Percentiles rank a stretch among this genome's conserved stretches.
These are phyloP conservation scores for Xerocomellus chrysenteron DNA, from an alignment of 768 basidiomycete species.

Conservation along the genomic window DNA sequence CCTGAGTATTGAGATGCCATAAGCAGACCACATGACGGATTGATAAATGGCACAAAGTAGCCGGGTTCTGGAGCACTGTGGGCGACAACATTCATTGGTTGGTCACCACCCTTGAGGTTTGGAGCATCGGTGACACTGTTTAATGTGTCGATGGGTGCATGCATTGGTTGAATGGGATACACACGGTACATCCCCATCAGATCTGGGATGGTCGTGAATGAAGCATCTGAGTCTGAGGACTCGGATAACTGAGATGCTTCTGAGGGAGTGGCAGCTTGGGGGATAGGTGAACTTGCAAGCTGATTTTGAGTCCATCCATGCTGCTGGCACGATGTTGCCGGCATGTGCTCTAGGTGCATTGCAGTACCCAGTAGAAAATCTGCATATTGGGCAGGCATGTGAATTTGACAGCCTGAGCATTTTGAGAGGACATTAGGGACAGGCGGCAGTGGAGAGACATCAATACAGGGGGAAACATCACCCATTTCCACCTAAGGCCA, in stretches of 20 bases:
- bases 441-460: not conserved
- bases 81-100: not conserved
- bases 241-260: not conserved
- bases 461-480: not conserved
- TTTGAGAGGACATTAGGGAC: not conserved
- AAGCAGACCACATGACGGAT: constrained; percentile 18
- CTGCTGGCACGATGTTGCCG: not conserved
- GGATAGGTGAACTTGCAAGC: not conserved
- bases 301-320: not conserved
- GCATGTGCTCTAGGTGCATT: not conserved
- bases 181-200: not conserved
- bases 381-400: not conserved
- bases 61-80: not conserved
- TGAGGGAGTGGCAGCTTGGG: not conserved
- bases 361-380: not conserved
- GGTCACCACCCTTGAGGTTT: not conserved
- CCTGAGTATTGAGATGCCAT: constrained; percentile 34
- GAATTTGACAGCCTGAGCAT: not conserved
- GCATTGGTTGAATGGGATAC: not conserved
- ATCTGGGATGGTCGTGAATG: not conserved
- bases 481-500: not conserved
- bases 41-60: not conserved
- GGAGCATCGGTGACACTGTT: not conserved
- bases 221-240: not conserved
- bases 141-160: not conserved